Evolutionary conservation across 768 basidiomycete genomes (phyloP).

Genomic region (Omphalotus guepiniiformis): DNA sequence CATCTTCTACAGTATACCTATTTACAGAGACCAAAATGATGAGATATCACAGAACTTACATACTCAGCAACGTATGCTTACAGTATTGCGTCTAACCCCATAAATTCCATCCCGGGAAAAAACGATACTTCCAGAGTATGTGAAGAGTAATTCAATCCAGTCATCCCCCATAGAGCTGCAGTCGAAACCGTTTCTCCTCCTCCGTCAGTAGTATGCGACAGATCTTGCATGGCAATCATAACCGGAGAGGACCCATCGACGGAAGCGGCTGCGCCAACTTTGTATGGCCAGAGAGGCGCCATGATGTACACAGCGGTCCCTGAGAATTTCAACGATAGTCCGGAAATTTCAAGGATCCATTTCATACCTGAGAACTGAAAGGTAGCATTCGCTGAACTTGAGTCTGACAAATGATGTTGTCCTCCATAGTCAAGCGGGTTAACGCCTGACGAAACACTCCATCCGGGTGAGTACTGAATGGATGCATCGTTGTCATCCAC

Average conservation of each 20-base stretch:
- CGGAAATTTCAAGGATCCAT: neutral
- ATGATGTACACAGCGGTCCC: conserved; percentile 12
- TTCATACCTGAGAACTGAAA: conserved; percentile 11
- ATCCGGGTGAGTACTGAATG: conserved; percentile 10
- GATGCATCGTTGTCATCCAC: conserved; percentile 11
- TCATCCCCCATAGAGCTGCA: conserved; percentile 2
- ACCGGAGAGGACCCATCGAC: conserved; percentile 10
- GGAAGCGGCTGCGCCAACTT: conserved; percentile 4
- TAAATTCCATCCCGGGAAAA: neutral
- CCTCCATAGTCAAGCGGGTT: conserved; percentile 12
- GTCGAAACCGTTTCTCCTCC: conserved; percentile 2
- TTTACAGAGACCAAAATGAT: no score
- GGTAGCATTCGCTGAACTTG: conserved; percentile 6
- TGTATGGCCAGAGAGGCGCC: conserved; percentile 9
- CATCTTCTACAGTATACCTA: no score
- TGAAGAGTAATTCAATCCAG: neutral
- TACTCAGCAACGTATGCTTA: no score
- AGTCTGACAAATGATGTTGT: conserved; percentile 8
- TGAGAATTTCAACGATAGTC: neutral
- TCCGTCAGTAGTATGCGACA: neutral
- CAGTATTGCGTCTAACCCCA: conserved; percentile 5
- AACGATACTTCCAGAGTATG: conserved; percentile 4
- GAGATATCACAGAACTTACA: no score
- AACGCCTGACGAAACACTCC: conserved; percentile 5
- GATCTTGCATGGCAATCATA: conserved; percentile 5